These are phyloP conservation scores for Lycium barbarum DNA, from an alignment of 257 asterid genomes.

Conservation along the genomic window DNA sequence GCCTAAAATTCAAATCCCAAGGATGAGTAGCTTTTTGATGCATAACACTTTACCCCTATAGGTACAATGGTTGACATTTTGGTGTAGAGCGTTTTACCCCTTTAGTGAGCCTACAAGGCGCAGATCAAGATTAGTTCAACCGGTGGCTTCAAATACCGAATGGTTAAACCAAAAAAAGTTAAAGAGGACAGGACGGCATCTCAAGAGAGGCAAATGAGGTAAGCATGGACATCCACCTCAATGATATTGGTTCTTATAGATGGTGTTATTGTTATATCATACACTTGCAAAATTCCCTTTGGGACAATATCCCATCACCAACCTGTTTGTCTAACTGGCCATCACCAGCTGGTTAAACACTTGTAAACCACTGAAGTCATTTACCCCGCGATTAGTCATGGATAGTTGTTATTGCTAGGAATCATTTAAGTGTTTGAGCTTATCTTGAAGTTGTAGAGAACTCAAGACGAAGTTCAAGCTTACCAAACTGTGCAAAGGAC, in stretches of 20 bases:
- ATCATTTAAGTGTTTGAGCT: neutral
- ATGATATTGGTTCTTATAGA: conserved; percentile 27
- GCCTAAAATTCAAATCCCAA: no score
- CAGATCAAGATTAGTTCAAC: neutral
- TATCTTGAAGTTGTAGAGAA: neutral
- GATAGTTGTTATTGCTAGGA: conserved; percentile 4
- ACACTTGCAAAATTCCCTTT: neutral
- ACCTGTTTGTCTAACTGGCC: neutral
- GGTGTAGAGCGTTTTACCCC: neutral
- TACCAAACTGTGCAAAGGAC: neutral
- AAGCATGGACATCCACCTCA: conserved; percentile 26
- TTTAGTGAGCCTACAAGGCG: neutral
- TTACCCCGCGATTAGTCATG: neutral
- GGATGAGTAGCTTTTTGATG: no score
- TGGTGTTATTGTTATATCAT: neutral
- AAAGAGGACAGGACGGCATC: neutral
- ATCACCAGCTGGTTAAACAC: neutral
- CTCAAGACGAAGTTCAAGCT: no score
- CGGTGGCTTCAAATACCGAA: neutral
- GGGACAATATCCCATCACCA: neutral
- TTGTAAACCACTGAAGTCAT: neutral
- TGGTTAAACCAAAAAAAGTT: neutral
- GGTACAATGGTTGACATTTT: no score
- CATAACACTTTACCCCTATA: no score
- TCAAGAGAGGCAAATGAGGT: neutral